Evolutionary conservation across 495 filamentous ascomycete genomes (phyloP).

Genomic region (Sphaerosporella brunnea): DNA sequence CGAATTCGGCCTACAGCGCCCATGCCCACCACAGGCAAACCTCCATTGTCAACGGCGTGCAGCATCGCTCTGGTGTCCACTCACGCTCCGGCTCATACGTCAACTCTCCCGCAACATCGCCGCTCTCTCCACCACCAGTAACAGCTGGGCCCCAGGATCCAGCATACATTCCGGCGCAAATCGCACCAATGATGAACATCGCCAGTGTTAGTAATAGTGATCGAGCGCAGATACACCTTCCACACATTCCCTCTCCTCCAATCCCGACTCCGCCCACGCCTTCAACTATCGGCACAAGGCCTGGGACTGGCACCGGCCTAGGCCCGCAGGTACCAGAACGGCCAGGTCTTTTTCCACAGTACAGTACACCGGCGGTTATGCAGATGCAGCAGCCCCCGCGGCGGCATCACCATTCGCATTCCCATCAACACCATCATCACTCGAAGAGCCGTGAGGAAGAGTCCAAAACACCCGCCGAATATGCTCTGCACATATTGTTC

Average conservation of each 20-base stretch:
- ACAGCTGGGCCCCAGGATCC: constrained; percentile 21
- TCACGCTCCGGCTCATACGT: constrained; percentile 69
- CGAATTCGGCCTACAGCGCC: constrained; percentile 32
- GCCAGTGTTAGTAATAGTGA: background rate
- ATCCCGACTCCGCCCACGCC: constrained; percentile 11
- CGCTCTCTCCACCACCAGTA: constrained; percentile 20
- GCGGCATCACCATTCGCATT: constrained; percentile 6
- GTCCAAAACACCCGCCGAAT: constrained; percentile 77
- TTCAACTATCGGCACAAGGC: background rate
- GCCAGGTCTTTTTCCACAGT: constrained; percentile 16
- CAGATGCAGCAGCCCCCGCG: constrained; percentile 11
- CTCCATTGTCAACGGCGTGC: constrained; percentile 84
- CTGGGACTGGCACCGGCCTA: background rate
- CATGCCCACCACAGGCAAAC: constrained; percentile 88
- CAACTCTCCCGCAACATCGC: constrained; percentile 34
- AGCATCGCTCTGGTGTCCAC: constrained; percentile 38
- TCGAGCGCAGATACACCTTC: constrained; percentile 22
- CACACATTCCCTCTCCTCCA: constrained; percentile 21
- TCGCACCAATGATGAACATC: constrained; percentile 21
- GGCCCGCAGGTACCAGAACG: constrained; percentile 7
- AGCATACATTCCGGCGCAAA: constrained; percentile 24
- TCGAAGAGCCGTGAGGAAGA: constrained; percentile 36
- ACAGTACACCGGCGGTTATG: constrained; percentile 13
- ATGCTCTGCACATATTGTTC: constrained; percentile 89
- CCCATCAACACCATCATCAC: constrained; percentile 37